Conservation (phyloP, 164 flowering plant genomes). For the Magnolia sinica region DNA sequence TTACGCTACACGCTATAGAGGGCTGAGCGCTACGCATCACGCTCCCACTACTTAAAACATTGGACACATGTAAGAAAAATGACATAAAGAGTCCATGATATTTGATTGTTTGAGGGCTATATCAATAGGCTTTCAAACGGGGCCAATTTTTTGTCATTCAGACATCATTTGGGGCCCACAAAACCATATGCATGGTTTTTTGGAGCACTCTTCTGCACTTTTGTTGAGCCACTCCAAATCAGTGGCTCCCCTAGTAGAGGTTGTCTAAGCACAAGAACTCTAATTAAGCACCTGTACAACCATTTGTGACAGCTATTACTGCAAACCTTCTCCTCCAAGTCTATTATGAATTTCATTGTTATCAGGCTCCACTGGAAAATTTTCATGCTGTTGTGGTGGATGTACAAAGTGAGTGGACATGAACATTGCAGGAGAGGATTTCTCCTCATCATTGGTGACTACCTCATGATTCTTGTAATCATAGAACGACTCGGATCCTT, state of each 20-base stretch:
- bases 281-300: no score
- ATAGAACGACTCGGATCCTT: conserved; percentile 31
- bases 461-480: conserved; percentile 19
- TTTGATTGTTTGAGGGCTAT: conserved; percentile 16
- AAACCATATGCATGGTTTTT: conserved; percentile 16
- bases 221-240: no score
- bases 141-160: no score
- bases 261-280: no score
- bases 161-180: conserved; percentile 8
- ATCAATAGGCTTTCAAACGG: no score
- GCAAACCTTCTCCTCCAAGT: conserved; percentile 21
- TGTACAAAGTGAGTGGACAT: conserved; percentile 90
- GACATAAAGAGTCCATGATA: no score
- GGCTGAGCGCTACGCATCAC: no score
- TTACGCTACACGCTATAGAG: no score
- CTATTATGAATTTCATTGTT: conserved; percentile 30
- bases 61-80: no score
- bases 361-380: conserved; percentile 49
- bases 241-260: no score
- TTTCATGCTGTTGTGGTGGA: conserved; percentile 73
- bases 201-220: neutral
- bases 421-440: conserved; percentile 61
- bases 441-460: conserved; percentile 45
- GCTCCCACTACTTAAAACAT: no score
- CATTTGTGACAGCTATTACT: no score